Conservation (phyloP, 192 early-diverging fungal genomes). For the Rhizophagus clarus region DNA sequence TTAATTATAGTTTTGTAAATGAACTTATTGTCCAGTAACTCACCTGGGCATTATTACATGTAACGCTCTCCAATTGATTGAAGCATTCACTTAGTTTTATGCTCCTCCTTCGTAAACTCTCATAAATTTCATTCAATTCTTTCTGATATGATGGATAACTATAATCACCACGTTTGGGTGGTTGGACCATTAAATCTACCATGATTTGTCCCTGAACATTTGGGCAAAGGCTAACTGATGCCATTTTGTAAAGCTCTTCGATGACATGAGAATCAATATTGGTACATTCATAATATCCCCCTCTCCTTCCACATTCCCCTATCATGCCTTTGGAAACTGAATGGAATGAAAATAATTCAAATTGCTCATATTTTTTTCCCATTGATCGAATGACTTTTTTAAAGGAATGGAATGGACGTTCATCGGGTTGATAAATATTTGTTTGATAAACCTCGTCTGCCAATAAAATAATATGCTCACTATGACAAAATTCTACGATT, state of each 20-base stretch:
- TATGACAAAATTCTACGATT: constrained; percentile 87
- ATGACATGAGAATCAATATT: constrained; percentile 75
- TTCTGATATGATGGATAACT: constrained; percentile 73
- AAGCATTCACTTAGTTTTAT: constrained; percentile 72
- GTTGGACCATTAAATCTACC: constrained; percentile 92
- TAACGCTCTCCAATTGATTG: constrained; percentile 80
- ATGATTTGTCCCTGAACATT: constrained; percentile 95
- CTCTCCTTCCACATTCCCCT: constrained; percentile 96
- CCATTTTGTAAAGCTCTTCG: constrained; percentile 92
- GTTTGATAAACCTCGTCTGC: constrained; percentile 99
- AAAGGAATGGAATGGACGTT: constrained; percentile 93
- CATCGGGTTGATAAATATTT: constrained; percentile 81
- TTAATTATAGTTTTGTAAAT: not conserved
- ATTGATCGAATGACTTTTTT: constrained; percentile 89
- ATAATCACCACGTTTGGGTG: constrained; percentile 78
- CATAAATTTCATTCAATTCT: constrained; percentile 76
- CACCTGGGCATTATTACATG: constrained; percentile 75
- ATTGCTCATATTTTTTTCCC: constrained; percentile 63
- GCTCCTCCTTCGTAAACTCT: constrained; percentile 82
- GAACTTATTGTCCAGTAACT: not conserved
- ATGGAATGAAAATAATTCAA: constrained; percentile 96
- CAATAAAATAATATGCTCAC: constrained; percentile 80
- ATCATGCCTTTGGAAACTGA: constrained; percentile 97
- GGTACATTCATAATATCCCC: constrained; percentile 96
- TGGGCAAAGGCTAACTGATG: constrained; percentile 90